phyloP scores from a whole-genome alignment of 2,329 filamentous ascomycete species.

The Ascochyta koolunga region DNA sequence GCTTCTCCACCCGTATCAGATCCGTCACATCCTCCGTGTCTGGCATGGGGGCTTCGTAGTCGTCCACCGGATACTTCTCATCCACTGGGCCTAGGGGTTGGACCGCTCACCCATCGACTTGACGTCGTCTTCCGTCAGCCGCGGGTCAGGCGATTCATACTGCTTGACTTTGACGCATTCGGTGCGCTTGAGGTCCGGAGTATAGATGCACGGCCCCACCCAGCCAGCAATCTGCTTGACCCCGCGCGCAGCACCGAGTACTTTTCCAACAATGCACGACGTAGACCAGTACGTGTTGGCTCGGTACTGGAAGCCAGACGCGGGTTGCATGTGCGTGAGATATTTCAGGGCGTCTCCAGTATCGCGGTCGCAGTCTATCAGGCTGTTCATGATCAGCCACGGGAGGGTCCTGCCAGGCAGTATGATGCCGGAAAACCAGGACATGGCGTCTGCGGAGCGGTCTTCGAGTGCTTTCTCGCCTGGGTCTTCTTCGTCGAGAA shows the following conservation, averaged over 20 bases:
- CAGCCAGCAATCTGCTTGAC: constrained; percentile 74
- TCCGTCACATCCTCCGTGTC: constrained; percentile 65
- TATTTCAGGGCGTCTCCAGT: constrained; percentile 68
- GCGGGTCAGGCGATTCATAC: constrained; percentile 60
- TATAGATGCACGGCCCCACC: constrained; percentile 74
- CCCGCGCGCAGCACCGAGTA: constrained; percentile 69
- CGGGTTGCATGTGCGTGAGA: constrained; percentile 70
- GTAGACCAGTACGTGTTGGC: constrained; percentile 80
- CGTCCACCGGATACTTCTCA: constrained; percentile 66
- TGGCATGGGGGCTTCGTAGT: constrained; percentile 68
- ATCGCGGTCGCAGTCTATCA: constrained; percentile 77
- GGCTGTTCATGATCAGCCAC: constrained; percentile 78
- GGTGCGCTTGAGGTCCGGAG: constrained; percentile 68
- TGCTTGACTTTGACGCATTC: constrained; percentile 74
- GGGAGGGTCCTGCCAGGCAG: constrained; percentile 73
- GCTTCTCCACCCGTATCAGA: constrained; percentile 71
- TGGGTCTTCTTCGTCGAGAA: constrained; percentile 65
- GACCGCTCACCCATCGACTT: constrained; percentile 70
- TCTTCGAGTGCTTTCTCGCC: constrained; percentile 56
- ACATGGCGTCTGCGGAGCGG: constrained; percentile 75
- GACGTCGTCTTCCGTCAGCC: constrained; percentile 64
- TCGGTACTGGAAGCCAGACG: constrained; percentile 77
- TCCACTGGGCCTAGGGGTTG: constrained; percentile 69
- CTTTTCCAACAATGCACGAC: constrained; percentile 74
- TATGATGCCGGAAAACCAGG: constrained; percentile 77